phyloP scores from a whole-genome alignment of 2,329 filamentous ascomycete species.

The Colletotrichum melonis region DNA sequence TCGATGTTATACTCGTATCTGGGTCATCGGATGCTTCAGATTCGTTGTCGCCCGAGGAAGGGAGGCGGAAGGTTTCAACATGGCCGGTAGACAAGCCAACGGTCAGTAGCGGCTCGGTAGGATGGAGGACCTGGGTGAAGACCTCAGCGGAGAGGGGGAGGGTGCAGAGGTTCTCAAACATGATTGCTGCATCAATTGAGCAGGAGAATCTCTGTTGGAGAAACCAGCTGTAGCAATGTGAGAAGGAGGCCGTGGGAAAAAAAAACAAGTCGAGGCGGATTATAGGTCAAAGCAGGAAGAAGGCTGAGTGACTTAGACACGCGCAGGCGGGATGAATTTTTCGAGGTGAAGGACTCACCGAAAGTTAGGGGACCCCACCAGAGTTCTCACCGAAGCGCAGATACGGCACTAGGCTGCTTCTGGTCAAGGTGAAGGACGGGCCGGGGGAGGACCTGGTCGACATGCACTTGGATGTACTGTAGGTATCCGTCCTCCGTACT shows the following conservation, averaged over 20 bases:
- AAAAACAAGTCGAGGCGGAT: too few relatives aligned
- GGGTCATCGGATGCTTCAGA: constrained; percentile 63
- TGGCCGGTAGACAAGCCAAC: constrained; percentile 88
- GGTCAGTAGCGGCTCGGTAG: constrained; percentile 83
- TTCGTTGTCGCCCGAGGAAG: constrained; percentile 60
- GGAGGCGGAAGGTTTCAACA: constrained; percentile 85
- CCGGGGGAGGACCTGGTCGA: background rate
- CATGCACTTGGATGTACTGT: background rate
- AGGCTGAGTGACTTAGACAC: background rate
- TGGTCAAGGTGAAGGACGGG: background rate
- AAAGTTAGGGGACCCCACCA: background rate
- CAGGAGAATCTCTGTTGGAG: too few relatives aligned
- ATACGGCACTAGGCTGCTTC: too few relatives aligned
- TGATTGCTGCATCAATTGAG: constrained; percentile 48
- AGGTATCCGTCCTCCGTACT: too few relatives aligned
- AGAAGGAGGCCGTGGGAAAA: too few relatives aligned
- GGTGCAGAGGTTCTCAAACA: constrained; percentile 94
- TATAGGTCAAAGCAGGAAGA: background rate
- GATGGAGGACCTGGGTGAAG: constrained; percentile 90
- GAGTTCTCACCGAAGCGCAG: background rate
- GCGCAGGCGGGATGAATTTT: constrained; percentile 14
- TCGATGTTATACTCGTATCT: constrained; percentile 61
- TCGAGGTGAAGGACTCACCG: constrained; percentile 29
- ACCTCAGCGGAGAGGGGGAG: constrained; percentile 88
- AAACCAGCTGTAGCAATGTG: too few relatives aligned